Percentiles rank a stretch among this genome's conserved stretches.
These are phyloP conservation scores for Arabis hirsuta DNA, from an alignment of 345 rosid species.

Conservation along the genomic window DNA sequence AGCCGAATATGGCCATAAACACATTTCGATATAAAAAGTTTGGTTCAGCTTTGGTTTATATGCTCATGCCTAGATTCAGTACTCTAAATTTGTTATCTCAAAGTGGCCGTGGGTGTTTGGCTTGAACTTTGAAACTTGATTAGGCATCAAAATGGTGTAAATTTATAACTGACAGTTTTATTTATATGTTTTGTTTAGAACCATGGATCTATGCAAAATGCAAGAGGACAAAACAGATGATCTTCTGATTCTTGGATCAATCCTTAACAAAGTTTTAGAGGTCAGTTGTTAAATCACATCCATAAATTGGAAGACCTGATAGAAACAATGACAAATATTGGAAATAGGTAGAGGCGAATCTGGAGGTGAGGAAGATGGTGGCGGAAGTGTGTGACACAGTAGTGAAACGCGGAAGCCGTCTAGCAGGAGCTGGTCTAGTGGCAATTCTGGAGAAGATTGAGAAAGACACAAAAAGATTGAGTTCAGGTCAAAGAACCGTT, in stretches of 20 bases:
- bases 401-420: conserved; percentile 70
- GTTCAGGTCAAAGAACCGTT: conserved; percentile 67
- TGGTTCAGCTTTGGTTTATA: background rate
- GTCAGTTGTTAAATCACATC: conserved; percentile 43
- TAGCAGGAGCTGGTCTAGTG: conserved; percentile 94
- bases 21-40: too few relatives aligned
- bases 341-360: conserved; percentile 57
- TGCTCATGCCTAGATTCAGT: too few relatives aligned
- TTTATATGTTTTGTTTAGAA: conserved; percentile 43
- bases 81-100: too few relatives aligned
- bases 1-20: too few relatives aligned
- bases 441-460: conserved; percentile 82
- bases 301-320: background rate
- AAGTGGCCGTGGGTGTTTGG: too few relatives aligned
- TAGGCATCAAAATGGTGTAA: too few relatives aligned
- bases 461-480: conserved; percentile 58
- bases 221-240: conserved; percentile 70
- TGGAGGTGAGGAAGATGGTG: conserved; percentile 54
- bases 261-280: conserved; percentile 53
- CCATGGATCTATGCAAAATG: conserved; percentile 68
- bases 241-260: conserved; percentile 66
- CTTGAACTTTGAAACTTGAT: too few relatives aligned
- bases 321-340: background rate
- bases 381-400: conserved; percentile 68
- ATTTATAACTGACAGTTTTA: background rate